Base-by-base conservation (phyloP, 305 asterid species). In the Coffea humblotiana region DNA sequence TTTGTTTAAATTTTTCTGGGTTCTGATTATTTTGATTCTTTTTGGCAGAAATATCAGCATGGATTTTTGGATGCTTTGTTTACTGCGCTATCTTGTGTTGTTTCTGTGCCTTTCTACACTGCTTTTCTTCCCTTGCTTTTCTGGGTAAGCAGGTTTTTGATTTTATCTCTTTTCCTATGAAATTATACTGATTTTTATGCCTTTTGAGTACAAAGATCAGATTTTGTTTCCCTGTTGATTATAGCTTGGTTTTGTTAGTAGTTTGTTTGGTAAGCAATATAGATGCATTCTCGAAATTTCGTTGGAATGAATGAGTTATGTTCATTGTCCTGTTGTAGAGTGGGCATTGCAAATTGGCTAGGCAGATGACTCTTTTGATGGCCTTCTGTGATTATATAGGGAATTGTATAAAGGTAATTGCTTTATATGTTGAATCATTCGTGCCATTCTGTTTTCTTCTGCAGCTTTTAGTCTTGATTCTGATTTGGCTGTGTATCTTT, bases 31-130 rank as follows among this genome's bases (percentile, higher is more conserved):
- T 48, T 32, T 78, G 81, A 3, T 74, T 76, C 58, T 76, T 79
- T 74, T 84, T 4, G 88, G 97, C 91, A 96, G 98, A 91, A 91
- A 85, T 88, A 88, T 84, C 92, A 87, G 85, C 84, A 88, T 81
- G 83, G 82, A 61, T 83, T 81, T 80, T 83, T 91, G 91, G 99
- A 96, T 91, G 91, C 90, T 77, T 85, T 96, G 37, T 96, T 94
- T 85, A 90, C 97, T 82, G 95, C 85, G 71, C 68, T 96, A 84
- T 94, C 98, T 18, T 92, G 92, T 83, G 95, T 90, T 79, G 99
- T 96, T 83, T 96, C 99, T 68, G 99, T 96, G 83, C 98, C 99
- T 77, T 96, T 96, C 82, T 96, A 96, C 85, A 96, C 98, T 82
- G 97, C 92, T 45, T 96, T 96, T 84, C 98, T 96, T 75, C 99